Percentiles rank a stretch among this genome's conserved stretches.
Conservation (phyloP, 108 stramenopile species). For the Discostella stelligeroides region DNA sequence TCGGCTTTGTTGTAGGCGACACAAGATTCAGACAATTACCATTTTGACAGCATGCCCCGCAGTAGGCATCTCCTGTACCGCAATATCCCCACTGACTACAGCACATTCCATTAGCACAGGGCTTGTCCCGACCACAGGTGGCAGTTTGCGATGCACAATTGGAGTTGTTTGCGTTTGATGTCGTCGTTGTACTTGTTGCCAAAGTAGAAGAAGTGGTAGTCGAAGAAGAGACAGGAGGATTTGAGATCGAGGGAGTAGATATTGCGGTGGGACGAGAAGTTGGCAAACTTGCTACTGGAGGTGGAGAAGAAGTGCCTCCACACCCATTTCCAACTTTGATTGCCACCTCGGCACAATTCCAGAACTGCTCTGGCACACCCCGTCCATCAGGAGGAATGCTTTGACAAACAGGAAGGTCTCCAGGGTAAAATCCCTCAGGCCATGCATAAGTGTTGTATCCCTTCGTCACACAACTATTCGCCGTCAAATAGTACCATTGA, state of each 20-base stretch:
- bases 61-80: slow-evolving; percentile 24
- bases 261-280: background rate
- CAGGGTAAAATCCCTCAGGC: slow-evolving; percentile 29
- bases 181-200: slow-evolving; percentile 10
- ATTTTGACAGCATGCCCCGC: slow-evolving; percentile 18
- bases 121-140: slow-evolving; percentile 22
- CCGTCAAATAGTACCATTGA: slow-evolving; percentile 82
- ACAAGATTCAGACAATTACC: too few relatives aligned
- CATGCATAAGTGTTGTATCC: slow-evolving; percentile 44
- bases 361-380: slow-evolving; percentile 15
- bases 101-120: slow-evolving; percentile 20
- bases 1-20: background rate
- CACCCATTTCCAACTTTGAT: slow-evolving; percentile 27
- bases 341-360: slow-evolving; percentile 46
- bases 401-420: slow-evolving; percentile 24
- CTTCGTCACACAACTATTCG: slow-evolving; percentile 52
- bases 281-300: background rate
- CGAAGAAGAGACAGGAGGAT: slow-evolving; percentile 6
- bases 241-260: background rate
- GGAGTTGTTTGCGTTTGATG: slow-evolving; percentile 15
- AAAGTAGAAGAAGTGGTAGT: slow-evolving; percentile 15
- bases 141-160: slow-evolving; percentile 16
- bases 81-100: slow-evolving; percentile 32
- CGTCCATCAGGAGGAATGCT: background rate
- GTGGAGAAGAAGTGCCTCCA: slow-evolving; percentile 2